Base-by-base conservation (phyloP, 345 rosid genomes). In the Brassica cretica region DNA sequence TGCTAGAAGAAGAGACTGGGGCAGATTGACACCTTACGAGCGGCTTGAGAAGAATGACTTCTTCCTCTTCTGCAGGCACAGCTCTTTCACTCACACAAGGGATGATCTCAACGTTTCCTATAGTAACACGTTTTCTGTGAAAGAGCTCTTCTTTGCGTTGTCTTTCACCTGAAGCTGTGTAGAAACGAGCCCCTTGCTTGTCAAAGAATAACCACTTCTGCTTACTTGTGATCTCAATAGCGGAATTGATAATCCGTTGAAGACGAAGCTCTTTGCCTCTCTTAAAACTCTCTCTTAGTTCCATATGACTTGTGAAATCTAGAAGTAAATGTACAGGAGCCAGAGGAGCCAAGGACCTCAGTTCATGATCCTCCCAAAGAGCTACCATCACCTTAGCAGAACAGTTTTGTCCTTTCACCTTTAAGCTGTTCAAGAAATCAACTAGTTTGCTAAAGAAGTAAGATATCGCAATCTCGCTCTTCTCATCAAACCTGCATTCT, bases 41-140 rank as follows among this genome's bases (percentile, higher is more conserved):
- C 67, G 99, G 99, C 87, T 91, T 89, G 85, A 94, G 92, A 69
- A 94, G 95, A 83, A 94, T 94, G 78, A 92, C 94, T 84, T 92
- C 98, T 80, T 94, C 97, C 75, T 94, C 98, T 70, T 94, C 99
- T 51, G 70, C n/a, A 30, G 83, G 80, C 72, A 75, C 74, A 18
- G 87, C 81, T 82, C 81, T 84, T 37, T 80, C 84, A 35, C 72
- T 61, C 74, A 65, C 78, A 39, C 10, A n/a, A 70, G 62, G 72
- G 70, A 73, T 46, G 76, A 71, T 81, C 30, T 78, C 68, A 67
- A 12, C 78, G 29, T 44, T 44, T 62, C 65, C 71, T 70, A 21
- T 55, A 30, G 72, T 55, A n/a, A 39, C 72, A 70, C 79, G 24
- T 39, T 70, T 30, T 80, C 32, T 64, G 67, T 79, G 71, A n/a